Base-by-base conservation (phyloP, 441 rosid genomes). In the Populus hybrid region DNA sequence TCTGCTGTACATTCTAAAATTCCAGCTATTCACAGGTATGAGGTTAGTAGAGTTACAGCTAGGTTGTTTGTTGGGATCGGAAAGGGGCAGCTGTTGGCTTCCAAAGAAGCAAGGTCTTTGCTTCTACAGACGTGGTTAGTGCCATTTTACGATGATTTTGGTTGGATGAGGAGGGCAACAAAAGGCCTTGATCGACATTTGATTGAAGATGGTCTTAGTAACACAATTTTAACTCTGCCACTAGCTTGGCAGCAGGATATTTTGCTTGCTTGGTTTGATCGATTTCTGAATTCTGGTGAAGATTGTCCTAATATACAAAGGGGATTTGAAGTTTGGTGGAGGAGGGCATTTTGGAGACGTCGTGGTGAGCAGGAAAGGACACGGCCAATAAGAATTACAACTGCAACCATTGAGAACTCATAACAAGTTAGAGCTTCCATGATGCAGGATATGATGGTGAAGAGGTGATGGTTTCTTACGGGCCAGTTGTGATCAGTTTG, bases 261-360 rank as follows among this genome's bases (percentile, higher is more conserved):
- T 78, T 88, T 96, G 77, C 86, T 96, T 67, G 92, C 94, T 69
- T 96, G 99, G 99, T 94, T 96, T 75, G 81, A 91, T 83, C 84
- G 98, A 50, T 96, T 96, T 85, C 80, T 96, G 82, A 93, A 92
- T 75, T 90, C 95, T 6, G 91, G 92, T 26, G 95, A 95, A 80
- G 97, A 96, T 75, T 96, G 99, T 81, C 99, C 99, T 1, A 96
- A 96, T 83, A 90, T 96, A 61, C 98, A 93, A 81, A 87, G 93
- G 84, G 99, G 97, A 23, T 96, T 96, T 40, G 98, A 96, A 75
- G 86, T 94, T 72, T 94, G 99, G 99, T 94, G 98, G 99, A 88
- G 96, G 84, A 85, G 99, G 79, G 95, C 98, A 2, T 96, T 96
- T 75, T 90, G 93, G 94, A 85, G 88, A 84, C 86, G 91, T 67